phyloP scores from a whole-genome alignment of 116 monocot genomes.

The Papilionanthe hybrid region DNA sequence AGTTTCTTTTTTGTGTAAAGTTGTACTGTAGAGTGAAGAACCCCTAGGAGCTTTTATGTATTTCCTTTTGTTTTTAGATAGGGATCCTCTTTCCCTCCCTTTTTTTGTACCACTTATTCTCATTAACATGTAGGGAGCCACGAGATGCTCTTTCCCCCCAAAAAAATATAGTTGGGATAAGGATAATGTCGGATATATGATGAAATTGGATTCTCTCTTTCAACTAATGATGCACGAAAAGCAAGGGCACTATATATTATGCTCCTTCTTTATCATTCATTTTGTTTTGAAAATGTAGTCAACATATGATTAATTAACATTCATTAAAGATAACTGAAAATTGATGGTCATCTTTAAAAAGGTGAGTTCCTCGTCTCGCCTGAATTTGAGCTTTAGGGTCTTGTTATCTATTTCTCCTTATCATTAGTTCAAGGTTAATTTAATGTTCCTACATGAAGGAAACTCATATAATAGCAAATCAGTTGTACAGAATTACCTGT shows the following conservation, averaged over 20 bases:
- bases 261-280: neutral
- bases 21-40: too few species aligned
- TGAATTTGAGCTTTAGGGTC: neutral
- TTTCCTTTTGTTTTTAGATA: too few species aligned
- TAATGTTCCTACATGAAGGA: neutral
- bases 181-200: too few species aligned
- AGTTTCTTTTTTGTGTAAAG: too few species aligned
- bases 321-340: neutral
- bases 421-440: neutral
- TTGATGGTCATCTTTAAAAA: neutral
- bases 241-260: neutral
- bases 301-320: neutral
- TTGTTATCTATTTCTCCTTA: neutral
- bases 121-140: too few species aligned
- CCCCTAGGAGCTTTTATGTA: too few species aligned
- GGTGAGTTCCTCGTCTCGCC: neutral
- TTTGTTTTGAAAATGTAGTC: neutral
- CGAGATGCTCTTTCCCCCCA: too few species aligned
- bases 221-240: too few species aligned
- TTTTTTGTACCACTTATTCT: too few species aligned
- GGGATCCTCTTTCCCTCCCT: too few species aligned
- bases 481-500: conserved; percentile 5
- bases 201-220: too few species aligned
- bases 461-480: neutral
- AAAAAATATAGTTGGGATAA: too few species aligned